Evolutionary conservation across 2,329 filamentous ascomycete species (phyloP), one percentile per base, ranked within the genome.

Genomic region (Xylaria sp.): DNA sequence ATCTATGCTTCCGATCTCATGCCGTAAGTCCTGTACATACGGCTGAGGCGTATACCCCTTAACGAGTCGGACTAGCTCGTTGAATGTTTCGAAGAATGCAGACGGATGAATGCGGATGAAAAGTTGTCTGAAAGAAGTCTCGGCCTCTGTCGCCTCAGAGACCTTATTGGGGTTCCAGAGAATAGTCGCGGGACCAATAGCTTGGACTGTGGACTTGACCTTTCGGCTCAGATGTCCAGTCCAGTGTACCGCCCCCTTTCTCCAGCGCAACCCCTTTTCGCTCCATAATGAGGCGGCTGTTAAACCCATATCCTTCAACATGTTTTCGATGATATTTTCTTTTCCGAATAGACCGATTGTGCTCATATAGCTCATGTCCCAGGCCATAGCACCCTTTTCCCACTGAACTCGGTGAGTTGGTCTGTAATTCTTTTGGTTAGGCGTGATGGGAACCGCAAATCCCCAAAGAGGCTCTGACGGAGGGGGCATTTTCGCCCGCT

Each of bases 361-460:
- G 66, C 90, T 90, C 78, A 94, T 89, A 72, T 97, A 99, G 72
- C 92, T 97, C 79, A 86, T 90, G 74, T 99, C 94, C 92, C 93
- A 97, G 0, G 87, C 87, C 49, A 97, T 79, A 19, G 88, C 88
- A 4, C 94, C 92, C 65, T 87, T 84, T 55, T 87, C 81, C 34
- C 86, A 86, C 55, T 86, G 84, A 19, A 91, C 88, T 64, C 92
- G 85, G 76, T 97, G 92, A 0, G 91, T 94, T 51, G 91, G 85
- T 54, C 94, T 81, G 72, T 97, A 97, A 55, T 88, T 87, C 78
- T 99, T 99, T 70, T 91, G 87, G 34, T 89, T 95, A 0, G 93
- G 91, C 3, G 90, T 91, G 64, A 96, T 73, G 0, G 92, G 91
- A 23, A 97, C 78, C 0, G 91, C 85, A 73, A 97, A 96, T 47